Evolutionary conservation across 768 basidiomycete species (phyloP).

Genomic region (Hericium coralloides): DNA sequence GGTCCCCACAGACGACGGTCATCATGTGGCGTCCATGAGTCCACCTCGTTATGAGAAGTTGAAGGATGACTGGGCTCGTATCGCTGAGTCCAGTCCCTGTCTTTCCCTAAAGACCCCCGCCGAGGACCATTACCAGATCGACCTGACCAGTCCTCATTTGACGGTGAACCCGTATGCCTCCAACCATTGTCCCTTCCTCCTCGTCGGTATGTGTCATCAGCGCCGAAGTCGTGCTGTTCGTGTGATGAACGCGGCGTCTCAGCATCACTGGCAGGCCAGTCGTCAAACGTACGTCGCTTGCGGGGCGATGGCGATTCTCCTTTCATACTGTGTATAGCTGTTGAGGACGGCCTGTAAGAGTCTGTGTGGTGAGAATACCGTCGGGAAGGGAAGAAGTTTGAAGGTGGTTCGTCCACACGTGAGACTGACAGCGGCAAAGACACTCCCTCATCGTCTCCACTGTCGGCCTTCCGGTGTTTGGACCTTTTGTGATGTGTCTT

Average conservation of each 20-base stretch:
- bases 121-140: background rate
- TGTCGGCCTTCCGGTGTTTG: conserved; percentile 22
- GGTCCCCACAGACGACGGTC: conserved; percentile 6
- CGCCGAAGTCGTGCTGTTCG: conserved; percentile 22
- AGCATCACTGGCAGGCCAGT: conserved; percentile 41
- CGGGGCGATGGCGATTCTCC: conserved; percentile 42
- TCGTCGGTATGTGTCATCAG: conserved; percentile 42
- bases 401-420: conserved; percentile 40
- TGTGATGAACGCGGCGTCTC: conserved; percentile 21
- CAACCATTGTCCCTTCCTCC: conserved; percentile 20
- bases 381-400: conserved; percentile 43
- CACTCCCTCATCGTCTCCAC: conserved; percentile 17
- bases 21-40: conserved; percentile 24
- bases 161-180: conserved; percentile 26
- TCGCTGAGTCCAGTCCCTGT: conserved; percentile 38
- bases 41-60: conserved; percentile 38
- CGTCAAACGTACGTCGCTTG: conserved; percentile 41
- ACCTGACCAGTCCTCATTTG: background rate
- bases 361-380: conserved; percentile 31
- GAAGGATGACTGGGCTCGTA: conserved; percentile 37
- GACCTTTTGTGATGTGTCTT: conserved; percentile 25
- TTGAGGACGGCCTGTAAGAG: conserved; percentile 30
- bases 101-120: conserved; percentile 14
- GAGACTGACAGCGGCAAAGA: conserved; percentile 26
- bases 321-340: conserved; percentile 35